phyloP scores from a whole-genome alignment of 2,329 filamentous ascomycete species.

The Neonectria neomacrospora region DNA sequence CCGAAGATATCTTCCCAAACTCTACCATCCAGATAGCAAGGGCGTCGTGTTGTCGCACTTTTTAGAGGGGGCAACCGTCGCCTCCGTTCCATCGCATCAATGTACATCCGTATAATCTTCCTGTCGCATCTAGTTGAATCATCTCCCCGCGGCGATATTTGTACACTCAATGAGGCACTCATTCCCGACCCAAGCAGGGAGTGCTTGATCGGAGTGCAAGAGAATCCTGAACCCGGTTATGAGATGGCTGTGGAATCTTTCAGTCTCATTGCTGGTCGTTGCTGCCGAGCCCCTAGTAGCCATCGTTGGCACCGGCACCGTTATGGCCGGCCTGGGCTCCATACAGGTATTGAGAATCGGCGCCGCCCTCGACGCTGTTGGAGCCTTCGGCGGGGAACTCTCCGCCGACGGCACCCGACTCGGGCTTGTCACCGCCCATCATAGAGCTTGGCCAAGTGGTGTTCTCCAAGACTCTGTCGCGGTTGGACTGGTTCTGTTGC shows the following conservation, averaged over 20 bases:
- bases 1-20: constrained; percentile 27
- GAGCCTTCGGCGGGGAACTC: constrained; percentile 57
- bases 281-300: constrained; percentile 54
- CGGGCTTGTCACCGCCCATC: constrained; percentile 49
- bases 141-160: constrained; percentile 25
- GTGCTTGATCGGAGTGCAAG: background rate
- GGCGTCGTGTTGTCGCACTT: constrained; percentile 12
- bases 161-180: constrained; percentile 26
- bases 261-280: background rate
- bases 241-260: background rate
- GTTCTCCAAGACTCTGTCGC: constrained; percentile 53
- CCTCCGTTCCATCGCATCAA: constrained; percentile 26
- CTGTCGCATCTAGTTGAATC: constrained; percentile 24
- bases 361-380: constrained; percentile 54
- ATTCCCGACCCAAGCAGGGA: constrained; percentile 10
- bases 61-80: constrained; percentile 17
- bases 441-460: constrained; percentile 47
- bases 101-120: constrained; percentile 31
- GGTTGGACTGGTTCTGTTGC: constrained; percentile 57
- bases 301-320: constrained; percentile 63
- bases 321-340: constrained; percentile 67
- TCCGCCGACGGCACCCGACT: constrained; percentile 45
- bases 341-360: constrained; percentile 63
- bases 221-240: background rate
- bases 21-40: constrained; percentile 37